Conservation (phyloP, 2,329 filamentous ascomycete species). For the Xylariomycetidae sp. region DNA sequence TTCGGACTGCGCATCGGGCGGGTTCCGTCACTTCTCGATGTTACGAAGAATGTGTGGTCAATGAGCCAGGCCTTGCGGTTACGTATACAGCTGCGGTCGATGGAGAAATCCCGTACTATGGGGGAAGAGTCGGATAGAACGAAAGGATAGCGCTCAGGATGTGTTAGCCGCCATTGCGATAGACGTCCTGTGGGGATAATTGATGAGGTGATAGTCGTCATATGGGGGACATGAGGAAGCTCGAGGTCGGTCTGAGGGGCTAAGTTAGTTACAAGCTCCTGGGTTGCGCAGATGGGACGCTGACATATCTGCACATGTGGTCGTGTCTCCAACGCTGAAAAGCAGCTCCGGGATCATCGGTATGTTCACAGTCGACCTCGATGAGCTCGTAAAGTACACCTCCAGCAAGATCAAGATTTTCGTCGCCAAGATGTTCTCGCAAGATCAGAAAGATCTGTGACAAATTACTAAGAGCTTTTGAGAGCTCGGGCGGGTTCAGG, state of each 20-base stretch:
- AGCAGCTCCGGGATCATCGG: conserved; percentile 39
- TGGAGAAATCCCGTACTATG: conserved; percentile 16
- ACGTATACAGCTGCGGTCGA: conserved; percentile 31
- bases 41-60: conserved; percentile 38
- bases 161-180: conserved; percentile 31
- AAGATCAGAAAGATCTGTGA: conserved; percentile 36
- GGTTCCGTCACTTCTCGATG: conserved; percentile 33
- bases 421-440: conserved; percentile 39
- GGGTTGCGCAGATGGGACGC: background rate
- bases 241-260: conserved; percentile 34
- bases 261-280: conserved; percentile 4
- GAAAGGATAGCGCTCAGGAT: conserved; percentile 34
- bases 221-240: conserved; percentile 42
- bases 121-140: conserved; percentile 35
- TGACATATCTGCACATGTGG: conserved; percentile 39
- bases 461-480: conserved; percentile 5
- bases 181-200: conserved; percentile 36
- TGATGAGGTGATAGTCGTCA: conserved; percentile 38
- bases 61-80: conserved; percentile 38
- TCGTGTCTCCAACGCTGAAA: conserved; percentile 43
- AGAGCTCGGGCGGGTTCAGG: conserved; percentile 2
- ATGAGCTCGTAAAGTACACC: conserved; percentile 44
- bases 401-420: conserved; percentile 37
- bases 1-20: conserved; percentile 31
- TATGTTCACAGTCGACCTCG: conserved; percentile 39